Base-by-base conservation (phyloP, 768 basidiomycete species). In the Aureoboletus auriporus region DNA sequence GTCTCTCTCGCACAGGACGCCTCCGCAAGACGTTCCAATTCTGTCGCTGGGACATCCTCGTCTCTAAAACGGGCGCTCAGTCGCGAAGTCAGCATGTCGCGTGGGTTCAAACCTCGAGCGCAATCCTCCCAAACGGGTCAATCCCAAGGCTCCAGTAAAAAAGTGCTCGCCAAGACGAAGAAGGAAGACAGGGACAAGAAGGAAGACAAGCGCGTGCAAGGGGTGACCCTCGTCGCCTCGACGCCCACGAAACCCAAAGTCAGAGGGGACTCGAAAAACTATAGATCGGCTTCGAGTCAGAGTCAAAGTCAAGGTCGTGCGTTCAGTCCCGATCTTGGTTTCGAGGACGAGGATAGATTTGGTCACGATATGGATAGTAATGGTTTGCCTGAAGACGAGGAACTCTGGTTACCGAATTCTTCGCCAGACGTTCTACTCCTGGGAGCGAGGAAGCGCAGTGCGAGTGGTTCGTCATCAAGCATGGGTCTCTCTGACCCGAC, bases 11-110 rank as follows among this genome's bases (percentile, higher is more conserved):
- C 82, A 8, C 79, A 82, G 52, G 85, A 88, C 55, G 75, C 75
- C 8, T 69, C 67, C 30, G 60, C 65, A 14, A 67, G 69, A 36
- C 68, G 71, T n/a, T 53, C 61, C 49, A 51, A 59, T 71, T 17
- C 56, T 11, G 39, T 39, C 12, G 55, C 69, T 58, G 41, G 69
- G 70, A 59, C 71, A 64, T 49, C 58, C 0, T 61, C 62, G 8
- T 63, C 68, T 6, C 79, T 79, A 58, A 79, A 78, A 52, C 74
- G 77, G 9, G 67, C 77, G 1, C 66, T 88, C n/a, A 81, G 74
- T 49, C 75, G 84, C 29, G 86, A 89, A 61, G 73, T 89, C 53
- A 89, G 84, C 66, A 90, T 89, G 87, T 81, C 82, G 14, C 75
- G 85, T 29, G 76, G 68, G 20, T 87, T 88, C 68, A 86, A 81